Evolutionary conservation across 228 moss, liverwort and hornwort genomes (phyloP).

Genomic region (Sphagnum fallax): DNA sequence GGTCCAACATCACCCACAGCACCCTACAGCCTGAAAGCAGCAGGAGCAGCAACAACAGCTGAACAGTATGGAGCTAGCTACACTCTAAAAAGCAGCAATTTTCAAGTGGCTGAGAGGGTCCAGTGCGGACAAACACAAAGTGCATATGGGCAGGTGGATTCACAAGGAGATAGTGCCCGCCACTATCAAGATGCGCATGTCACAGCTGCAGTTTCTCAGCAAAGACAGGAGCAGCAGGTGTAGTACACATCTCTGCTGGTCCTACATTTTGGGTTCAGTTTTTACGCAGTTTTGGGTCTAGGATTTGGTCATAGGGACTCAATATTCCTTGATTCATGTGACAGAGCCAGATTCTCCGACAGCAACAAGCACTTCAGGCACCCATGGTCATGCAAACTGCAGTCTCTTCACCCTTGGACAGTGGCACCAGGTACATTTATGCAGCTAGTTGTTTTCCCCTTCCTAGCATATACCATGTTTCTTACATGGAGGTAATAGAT

Average conservation of each 20-base stretch:
- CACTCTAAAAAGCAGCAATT: slow-evolving; percentile 72
- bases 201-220: slow-evolving; percentile 59
- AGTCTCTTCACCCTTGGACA: slow-evolving; percentile 71
- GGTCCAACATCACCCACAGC: slow-evolving; percentile 73
- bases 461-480: no score
- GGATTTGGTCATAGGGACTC: no score
- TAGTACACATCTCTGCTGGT: slow-evolving; percentile 9
- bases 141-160: slow-evolving; percentile 82
- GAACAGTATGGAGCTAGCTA: slow-evolving; percentile 92
- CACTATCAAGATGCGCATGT: slow-evolving; percentile 79
- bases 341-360: slow-evolving; percentile 87
- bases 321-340: slow-evolving; percentile 2
- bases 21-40: slow-evolving; percentile 58
- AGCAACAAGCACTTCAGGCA: slow-evolving; percentile 77
- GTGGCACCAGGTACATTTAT: slow-evolving; percentile 58
- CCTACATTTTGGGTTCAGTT: no score
- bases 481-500: no score
- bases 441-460: no score
- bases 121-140: slow-evolving; percentile 81
- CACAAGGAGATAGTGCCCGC: slow-evolving; percentile 60
- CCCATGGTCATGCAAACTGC: slow-evolving; percentile 63
- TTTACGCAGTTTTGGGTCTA: no score
- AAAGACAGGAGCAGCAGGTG: slow-evolving; percentile 42
- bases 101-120: slow-evolving; percentile 73
- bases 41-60: slow-evolving; percentile 8